Evolutionary conservation across 2,329 filamentous ascomycete genomes (phyloP), one percentile per base, ranked within the genome.

Genomic region (Teratosphaeria zuluensis): DNA sequence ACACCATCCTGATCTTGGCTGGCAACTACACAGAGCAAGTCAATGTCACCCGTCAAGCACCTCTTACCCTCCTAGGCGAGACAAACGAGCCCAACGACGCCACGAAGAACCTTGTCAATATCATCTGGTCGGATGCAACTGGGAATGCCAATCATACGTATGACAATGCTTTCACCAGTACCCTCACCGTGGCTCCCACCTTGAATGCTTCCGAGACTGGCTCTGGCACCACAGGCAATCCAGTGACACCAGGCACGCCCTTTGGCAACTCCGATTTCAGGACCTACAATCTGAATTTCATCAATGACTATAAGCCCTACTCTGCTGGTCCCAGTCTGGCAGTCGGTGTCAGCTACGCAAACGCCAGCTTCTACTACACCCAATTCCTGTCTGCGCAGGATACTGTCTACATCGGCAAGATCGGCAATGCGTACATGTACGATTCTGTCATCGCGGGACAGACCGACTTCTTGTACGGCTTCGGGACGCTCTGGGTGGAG

Each of bases 331-430:
- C 84, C 0, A 77, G 80, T 3, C 78, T 86, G 48, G 84, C 85
- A 0, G 66, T 87, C 6, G 82, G 80, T 19, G 76, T 86, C 4
- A 82, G 80, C 61, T 80, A 82, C 52, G 84, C 85, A 0, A 88
- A 88, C 66, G 79, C 83, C 0, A 83, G 84, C 0, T 88, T 88
- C 67, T 88, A 88, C 68, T 81, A 81, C 53, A 84, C 81, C 53
- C 82, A 84, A 0, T 82, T 88, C 64, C 84, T 85, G 66, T 84
- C 81, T 59, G 88, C 84, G 65, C 85, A 88, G 71, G 85, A 88
- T 62, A 88, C 85, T 7, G 82, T 87, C 3, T 88, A 87, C 64
- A 69, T 87, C 16, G 85, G 85, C 56, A 87, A 88, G 67, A 74
- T 86, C 0, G 85, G 81, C 32, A 87, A 86, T 62, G 81, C 81